A percentile compares a stretch with the other conserved stretches of the same genome.
phyloP scores from a whole-genome alignment of 352 stramenopile species.

The Phytophthora pistaciae region DNA sequence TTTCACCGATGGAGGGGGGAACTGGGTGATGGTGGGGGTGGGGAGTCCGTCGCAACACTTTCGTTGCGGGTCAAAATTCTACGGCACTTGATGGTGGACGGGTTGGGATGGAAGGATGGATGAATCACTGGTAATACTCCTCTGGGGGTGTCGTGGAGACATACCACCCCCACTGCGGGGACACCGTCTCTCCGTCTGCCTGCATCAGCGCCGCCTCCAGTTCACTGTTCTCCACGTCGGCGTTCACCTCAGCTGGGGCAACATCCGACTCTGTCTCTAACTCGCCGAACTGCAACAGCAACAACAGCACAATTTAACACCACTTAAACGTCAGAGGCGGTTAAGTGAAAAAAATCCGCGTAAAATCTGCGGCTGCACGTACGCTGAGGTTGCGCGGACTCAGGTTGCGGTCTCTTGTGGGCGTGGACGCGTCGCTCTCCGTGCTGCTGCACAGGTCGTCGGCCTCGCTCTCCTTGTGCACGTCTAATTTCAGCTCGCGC shows the following conservation, averaged over 20 bases:
- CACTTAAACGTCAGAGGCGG: not conserved
- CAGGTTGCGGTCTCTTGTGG: constrained; percentile 40
- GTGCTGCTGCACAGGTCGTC: constrained; percentile 74
- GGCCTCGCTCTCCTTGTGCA: constrained; percentile 21
- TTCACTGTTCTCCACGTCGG: constrained; percentile 21
- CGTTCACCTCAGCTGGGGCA: constrained; percentile 13
- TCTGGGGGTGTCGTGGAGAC: constrained; percentile 83
- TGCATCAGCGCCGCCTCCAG: constrained; percentile 32
- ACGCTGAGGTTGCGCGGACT: constrained; percentile 48
- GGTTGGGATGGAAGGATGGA: not conserved
- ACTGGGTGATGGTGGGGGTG: not conserved
- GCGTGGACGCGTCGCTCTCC: constrained; percentile 70
- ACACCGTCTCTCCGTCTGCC: constrained; percentile 54
- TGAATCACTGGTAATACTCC: constrained; percentile 62
- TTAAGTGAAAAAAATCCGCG: constrained; percentile 1
- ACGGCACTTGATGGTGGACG: constrained; percentile 26
- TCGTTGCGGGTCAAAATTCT: constrained; percentile 29
- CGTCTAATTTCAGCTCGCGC: constrained; percentile 15
- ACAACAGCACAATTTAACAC: constrained; percentile 12
- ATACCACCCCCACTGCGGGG: constrained; percentile 86
- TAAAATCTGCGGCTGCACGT: constrained; percentile 10
- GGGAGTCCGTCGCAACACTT: constrained; percentile 29
- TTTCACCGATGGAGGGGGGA: constrained; percentile 11
- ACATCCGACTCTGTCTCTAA: constrained; percentile 36
- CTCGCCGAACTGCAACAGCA: constrained; percentile 40